Conservation (phyloP, 2,329 filamentous ascomycete species). For the Bipolaris cookei region DNA sequence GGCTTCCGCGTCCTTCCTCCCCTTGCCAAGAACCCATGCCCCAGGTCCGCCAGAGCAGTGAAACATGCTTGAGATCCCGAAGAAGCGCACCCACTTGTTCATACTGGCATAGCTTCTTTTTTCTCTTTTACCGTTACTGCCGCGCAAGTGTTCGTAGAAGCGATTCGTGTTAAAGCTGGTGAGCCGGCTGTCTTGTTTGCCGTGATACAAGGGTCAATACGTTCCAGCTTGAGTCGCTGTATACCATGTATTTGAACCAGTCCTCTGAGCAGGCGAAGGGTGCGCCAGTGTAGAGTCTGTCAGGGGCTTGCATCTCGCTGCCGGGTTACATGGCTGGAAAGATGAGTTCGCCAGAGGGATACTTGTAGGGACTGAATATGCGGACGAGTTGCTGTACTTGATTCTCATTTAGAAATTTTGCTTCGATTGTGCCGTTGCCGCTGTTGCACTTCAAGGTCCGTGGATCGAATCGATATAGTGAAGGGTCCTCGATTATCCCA, state of each 20-base stretch:
- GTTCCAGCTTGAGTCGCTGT: conserved; percentile 46
- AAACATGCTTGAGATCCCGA: conserved; percentile 59
- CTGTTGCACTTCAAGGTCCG: conserved; percentile 45
- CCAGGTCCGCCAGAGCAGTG: conserved; percentile 59
- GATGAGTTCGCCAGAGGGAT: conserved; percentile 52
- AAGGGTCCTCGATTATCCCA: conserved; percentile 55
- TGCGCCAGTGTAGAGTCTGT: conserved; percentile 46
- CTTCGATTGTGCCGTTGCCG: conserved; percentile 19
- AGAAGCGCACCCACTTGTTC: conserved; percentile 54
- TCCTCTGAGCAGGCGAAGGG: conserved; percentile 50
- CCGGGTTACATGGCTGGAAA: conserved; percentile 59
- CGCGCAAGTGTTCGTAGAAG: conserved; percentile 54
- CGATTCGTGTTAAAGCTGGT: conserved; percentile 51
- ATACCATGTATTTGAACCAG: conserved; percentile 55
- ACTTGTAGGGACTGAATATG: conserved; percentile 53
- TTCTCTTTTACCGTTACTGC: neutral
- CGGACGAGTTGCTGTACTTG: conserved; percentile 54
- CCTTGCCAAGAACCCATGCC: conserved; percentile 47
- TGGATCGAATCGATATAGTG: conserved; percentile 47
- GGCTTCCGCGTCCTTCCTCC: conserved; percentile 23
- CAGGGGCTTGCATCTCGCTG: conserved; percentile 49
- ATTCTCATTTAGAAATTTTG: conserved; percentile 48
- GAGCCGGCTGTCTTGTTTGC: conserved; percentile 54
- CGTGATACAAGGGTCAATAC: conserved; percentile 46
- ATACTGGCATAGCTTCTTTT: conserved; percentile 15